A percentile compares a stretch with the other conserved stretches of the same genome.
Conservation (phyloP, 1,139 yeast species). For the Taphrina flavorubra region DNA sequence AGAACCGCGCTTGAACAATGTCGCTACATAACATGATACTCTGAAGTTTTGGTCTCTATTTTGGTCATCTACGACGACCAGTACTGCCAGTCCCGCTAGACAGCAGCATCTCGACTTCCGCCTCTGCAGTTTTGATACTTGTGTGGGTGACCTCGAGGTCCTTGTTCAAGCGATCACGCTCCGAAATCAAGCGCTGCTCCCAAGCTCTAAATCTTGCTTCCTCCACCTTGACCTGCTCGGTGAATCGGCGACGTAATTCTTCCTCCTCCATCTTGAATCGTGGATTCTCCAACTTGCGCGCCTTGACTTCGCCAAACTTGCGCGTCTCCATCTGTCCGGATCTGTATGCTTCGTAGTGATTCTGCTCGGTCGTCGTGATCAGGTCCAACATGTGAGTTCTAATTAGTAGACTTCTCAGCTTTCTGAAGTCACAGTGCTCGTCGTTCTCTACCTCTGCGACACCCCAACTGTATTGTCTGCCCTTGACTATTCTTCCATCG, state of each 20-base stretch:
- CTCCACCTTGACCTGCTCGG: constrained; percentile 97
- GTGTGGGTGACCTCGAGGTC: constrained; percentile 87
- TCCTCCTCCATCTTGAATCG: constrained; percentile 96
- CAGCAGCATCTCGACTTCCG: constrained; percentile 35
- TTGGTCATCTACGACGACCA: constrained; percentile 29
- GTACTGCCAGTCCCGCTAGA: constrained; percentile 26
- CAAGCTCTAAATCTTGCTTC: constrained; percentile 97
- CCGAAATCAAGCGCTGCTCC: constrained; percentile 95
- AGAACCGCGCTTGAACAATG: neutral
- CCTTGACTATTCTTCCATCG: constrained; percentile 78
- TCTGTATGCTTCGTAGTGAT: constrained; percentile 90
- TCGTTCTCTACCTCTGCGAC: constrained; percentile 96
- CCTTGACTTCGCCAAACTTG: constrained; percentile 58
- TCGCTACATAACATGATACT: constrained; percentile 4
- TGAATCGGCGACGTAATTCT: constrained; percentile 88
- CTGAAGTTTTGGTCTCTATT: neutral
- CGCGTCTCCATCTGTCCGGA: constrained; percentile 74
- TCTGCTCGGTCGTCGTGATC: constrained; percentile 83
- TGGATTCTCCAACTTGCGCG: constrained; percentile 67
- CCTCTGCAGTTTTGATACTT: constrained; percentile 36
- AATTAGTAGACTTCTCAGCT: constrained; percentile 81
- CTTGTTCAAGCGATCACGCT: constrained; percentile 89
- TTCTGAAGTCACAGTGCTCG: constrained; percentile 91
- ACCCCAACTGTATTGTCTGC: constrained; percentile 98
- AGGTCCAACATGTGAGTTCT: constrained; percentile 95